Evolutionary conservation across 225 moss, liverwort and hornwort genomes (phyloP).

Genomic region (Pleurozium schreberi): DNA sequence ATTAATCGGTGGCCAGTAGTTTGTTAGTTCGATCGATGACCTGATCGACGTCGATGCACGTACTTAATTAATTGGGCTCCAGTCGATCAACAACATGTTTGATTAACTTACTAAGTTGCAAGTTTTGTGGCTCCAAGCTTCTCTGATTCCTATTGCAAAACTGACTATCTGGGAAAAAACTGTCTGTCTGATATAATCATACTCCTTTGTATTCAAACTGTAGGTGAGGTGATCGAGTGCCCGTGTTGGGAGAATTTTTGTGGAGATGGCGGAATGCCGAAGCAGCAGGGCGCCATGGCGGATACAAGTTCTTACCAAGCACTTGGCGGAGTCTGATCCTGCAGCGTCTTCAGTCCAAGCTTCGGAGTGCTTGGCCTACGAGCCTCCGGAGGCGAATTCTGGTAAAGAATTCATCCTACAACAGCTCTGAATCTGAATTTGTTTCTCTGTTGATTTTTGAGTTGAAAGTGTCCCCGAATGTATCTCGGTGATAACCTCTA

Average conservation of each 20-base stretch:
- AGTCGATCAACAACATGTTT: neutral
- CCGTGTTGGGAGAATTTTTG: neutral
- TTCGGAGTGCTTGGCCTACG: conserved; percentile 15
- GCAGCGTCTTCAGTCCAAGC: neutral
- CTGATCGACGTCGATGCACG: no score
- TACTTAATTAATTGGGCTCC: neutral
- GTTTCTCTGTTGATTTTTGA: neutral
- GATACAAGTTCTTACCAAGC: conserved; percentile 20
- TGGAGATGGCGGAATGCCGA: neutral
- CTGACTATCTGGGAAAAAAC: neutral
- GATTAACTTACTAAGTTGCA: neutral
- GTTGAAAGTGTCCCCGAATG: no score
- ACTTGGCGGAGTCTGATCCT: neutral
- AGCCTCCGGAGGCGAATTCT: conserved; percentile 16
- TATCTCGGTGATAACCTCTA: neutral
- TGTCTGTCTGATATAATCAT: no score
- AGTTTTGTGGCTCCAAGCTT: neutral
- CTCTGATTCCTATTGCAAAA: neutral
- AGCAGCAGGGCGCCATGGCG: conserved; percentile 20
- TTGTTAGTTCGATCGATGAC: neutral
- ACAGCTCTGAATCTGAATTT: neutral
- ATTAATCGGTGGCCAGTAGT: neutral
- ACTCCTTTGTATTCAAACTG: neutral
- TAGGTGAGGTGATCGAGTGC: neutral
- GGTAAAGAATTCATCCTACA: neutral